Conservation (phyloP, 106 monocot genomes). For the Iris macrosiphon region DNA sequence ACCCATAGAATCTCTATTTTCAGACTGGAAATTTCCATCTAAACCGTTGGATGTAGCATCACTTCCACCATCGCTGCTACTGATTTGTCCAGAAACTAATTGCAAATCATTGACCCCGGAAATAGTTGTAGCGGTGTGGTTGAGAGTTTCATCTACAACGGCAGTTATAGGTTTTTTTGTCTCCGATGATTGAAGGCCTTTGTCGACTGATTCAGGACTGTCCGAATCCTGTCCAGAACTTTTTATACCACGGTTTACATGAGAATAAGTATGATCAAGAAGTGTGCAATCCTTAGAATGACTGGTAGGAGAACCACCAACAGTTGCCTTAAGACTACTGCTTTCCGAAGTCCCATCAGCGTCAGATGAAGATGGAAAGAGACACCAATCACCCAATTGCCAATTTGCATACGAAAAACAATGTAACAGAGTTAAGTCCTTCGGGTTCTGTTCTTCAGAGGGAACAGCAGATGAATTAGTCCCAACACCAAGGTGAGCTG, state of each 20-base stretch:
- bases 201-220: conserved; percentile 7
- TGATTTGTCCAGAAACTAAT: conserved; percentile 6
- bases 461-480: conserved; percentile 47
- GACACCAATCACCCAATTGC: conserved; percentile 95
- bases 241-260: conserved; percentile 1
- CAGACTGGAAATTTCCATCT: conserved; percentile 1
- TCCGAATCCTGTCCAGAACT: conserved; percentile 2
- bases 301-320: conserved; percentile 2
- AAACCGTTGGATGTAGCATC: no score
- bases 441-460: conserved; percentile 77
- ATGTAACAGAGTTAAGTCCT: conserved; percentile 74
- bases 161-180: neutral
- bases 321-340: conserved; percentile 9
- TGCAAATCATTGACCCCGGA: neutral
- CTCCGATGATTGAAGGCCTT: conserved; percentile 6
- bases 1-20: neutral
- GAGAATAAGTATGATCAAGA: conserved; percentile 2
- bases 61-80: no score
- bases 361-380: conserved; percentile 29
- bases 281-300: conserved; percentile 1
- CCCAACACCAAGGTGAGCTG: conserved; percentile 46
- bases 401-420: conserved; percentile 85
- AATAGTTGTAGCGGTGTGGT: neutral
- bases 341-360: conserved; percentile 13
- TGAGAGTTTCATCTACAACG: neutral